A percentile compares a stretch with the other conserved stretches of the same genome.
phyloP scores from a whole-genome alignment of 495 filamentous ascomycete species.

The Aspergillus biplanus region DNA sequence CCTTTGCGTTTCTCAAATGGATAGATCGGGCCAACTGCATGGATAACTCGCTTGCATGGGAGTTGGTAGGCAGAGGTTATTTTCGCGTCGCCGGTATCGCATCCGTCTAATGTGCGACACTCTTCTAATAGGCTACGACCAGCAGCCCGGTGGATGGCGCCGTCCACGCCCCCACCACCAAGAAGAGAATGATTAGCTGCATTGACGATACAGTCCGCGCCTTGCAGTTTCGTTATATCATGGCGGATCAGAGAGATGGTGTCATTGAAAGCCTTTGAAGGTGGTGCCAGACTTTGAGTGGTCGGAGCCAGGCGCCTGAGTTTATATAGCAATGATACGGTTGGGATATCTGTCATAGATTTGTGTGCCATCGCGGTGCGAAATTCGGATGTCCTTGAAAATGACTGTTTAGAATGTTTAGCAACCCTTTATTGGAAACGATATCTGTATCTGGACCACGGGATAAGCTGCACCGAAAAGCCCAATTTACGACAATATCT shows the following conservation, averaged over 20 bases:
- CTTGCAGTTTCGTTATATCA: constrained; percentile 80
- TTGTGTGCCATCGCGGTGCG: constrained; percentile 18
- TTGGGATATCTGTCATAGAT: constrained; percentile 63
- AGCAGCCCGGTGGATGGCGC: constrained; percentile 84
- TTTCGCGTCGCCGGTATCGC: constrained; percentile 78
- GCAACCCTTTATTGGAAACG: not conserved
- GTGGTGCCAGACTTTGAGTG: constrained; percentile 28
- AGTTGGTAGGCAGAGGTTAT: constrained; percentile 79
- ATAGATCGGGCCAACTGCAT: constrained; percentile 92
- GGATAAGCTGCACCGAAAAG: not conserved
- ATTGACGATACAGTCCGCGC: constrained; percentile 86
- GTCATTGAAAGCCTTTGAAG: constrained; percentile 66
- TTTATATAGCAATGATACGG: constrained; percentile 63
- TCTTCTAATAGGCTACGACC: constrained; percentile 70
- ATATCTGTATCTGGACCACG: not conserved
- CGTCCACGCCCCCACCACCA: constrained; percentile 86
- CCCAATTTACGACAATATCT: too few species aligned
- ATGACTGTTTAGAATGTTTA: not conserved
- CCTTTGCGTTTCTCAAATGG: constrained; percentile 28
- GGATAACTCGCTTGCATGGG: constrained; percentile 79
- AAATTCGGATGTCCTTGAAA: not conserved
- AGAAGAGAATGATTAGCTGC: constrained; percentile 81
- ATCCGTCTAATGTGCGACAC: constrained; percentile 70
- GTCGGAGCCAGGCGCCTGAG: constrained; percentile 35
- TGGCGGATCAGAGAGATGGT: constrained; percentile 69